These are phyloP conservation scores for Saccharomyces eubayanus DNA, from an alignment of 805 yeast genomes.

Conservation along the genomic window DNA sequence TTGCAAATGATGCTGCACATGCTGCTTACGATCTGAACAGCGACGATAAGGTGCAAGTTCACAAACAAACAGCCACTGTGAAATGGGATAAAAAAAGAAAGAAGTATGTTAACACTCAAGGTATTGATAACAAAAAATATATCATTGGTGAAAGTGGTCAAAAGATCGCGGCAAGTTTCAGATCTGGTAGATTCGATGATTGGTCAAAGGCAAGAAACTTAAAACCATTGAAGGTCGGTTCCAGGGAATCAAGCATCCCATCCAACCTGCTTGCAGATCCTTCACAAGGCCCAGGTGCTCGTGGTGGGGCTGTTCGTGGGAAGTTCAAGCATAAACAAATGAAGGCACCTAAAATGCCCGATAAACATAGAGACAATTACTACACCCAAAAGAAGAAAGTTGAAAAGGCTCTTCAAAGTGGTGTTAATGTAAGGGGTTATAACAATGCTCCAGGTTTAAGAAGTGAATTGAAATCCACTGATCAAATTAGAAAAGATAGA, in stretches of 20 bases:
- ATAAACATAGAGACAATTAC: constrained; percentile 80
- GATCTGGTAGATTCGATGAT: constrained; percentile 83
- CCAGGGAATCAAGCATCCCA: constrained; percentile 37
- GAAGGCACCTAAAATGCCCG: constrained; percentile 86
- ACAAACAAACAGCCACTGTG: constrained; percentile 59
- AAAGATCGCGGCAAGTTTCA: constrained; percentile 80
- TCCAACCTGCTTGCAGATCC: constrained; percentile 30
- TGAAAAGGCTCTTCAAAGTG: constrained; percentile 67
- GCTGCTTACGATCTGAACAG: constrained; percentile 84
- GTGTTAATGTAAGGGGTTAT: constrained; percentile 61
- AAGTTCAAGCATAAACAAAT: constrained; percentile 64
- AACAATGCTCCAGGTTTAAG: constrained; percentile 33
- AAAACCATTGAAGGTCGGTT: constrained; percentile 46
- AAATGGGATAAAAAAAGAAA: constrained; percentile 93
- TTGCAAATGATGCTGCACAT: constrained; percentile 72
- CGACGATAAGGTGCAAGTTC: constrained; percentile 60
- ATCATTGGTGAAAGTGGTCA: constrained; percentile 94
- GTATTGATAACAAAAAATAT: constrained; percentile 67
- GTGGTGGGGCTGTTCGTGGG: constrained; percentile 32
- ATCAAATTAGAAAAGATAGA: constrained; percentile 74
- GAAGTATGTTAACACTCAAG: constrained; percentile 72
- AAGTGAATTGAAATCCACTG: constrained; percentile 57
- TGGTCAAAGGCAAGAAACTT: constrained; percentile 75
- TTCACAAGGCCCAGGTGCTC: constrained; percentile 18
- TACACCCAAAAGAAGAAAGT: constrained; percentile 75